These are phyloP conservation scores for Gossypium stocksii DNA, from an alignment of 345 rosid genomes.

Conservation along the genomic window DNA sequence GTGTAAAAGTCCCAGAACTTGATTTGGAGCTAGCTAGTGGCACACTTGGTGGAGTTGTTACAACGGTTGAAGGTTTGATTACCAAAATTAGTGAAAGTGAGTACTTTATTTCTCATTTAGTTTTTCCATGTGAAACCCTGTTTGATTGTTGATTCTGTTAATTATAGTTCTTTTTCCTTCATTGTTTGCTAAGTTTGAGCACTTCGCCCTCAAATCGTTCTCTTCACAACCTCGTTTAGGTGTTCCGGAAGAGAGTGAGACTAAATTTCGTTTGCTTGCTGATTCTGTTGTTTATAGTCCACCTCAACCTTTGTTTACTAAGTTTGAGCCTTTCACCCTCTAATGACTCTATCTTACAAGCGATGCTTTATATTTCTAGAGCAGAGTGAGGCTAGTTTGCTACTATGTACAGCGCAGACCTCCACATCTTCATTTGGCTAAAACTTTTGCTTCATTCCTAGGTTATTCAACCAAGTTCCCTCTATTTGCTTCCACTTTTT, in stretches of 20 bases:
- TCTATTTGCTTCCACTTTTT: background rate
- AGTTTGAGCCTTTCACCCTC: background rate
- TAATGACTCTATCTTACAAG: background rate
- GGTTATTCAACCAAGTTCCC: background rate
- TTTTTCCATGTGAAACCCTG: background rate
- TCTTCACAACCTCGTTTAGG: background rate
- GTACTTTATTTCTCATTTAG: slow-evolving; percentile 25
- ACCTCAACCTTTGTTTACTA: background rate
- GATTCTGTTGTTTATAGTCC: background rate
- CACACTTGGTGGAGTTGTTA: slow-evolving; percentile 83
- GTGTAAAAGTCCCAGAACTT: slow-evolving; percentile 75
- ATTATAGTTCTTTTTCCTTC: background rate
- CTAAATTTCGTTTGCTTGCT: background rate
- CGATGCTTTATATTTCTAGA: background rate
- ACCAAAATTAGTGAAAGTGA: slow-evolving; percentile 92
- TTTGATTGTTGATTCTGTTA: background rate
- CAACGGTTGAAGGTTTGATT: slow-evolving; percentile 90
- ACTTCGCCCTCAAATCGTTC: background rate
- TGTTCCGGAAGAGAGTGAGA: background rate
- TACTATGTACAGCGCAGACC: background rate
- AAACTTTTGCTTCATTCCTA: background rate
- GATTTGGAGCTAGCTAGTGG: slow-evolving; percentile 88
- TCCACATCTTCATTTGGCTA: background rate
- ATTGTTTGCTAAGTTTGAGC: background rate
- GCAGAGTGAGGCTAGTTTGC: background rate